Conservation (phyloP, 768 basidiomycete species). For the Coprinopsis cinerea region DNA sequence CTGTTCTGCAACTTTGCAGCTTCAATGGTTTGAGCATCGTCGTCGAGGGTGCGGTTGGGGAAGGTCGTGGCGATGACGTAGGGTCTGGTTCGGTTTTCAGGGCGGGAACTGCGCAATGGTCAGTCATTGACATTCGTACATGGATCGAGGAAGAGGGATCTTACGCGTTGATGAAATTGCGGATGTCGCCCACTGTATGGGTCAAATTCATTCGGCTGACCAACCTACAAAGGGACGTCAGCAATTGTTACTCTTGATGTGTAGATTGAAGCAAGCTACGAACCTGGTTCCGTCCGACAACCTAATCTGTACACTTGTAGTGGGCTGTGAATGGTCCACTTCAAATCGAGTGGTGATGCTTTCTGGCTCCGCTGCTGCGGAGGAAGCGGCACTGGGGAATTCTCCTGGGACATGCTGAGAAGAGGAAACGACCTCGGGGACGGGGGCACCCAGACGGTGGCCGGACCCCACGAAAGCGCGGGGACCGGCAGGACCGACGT, state of each 20-base stretch:
- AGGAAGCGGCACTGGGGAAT: conserved; percentile 37
- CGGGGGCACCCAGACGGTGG: conserved; percentile 74
- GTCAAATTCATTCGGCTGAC: conserved; percentile 85
- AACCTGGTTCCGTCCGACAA: conserved; percentile 88
- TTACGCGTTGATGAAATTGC: conserved; percentile 86
- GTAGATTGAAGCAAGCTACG: conserved; percentile 11
- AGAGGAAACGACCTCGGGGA: conserved; percentile 21
- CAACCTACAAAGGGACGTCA: conserved; percentile 39
- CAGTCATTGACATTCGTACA: background rate
- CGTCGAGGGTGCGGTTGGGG: conserved; percentile 69
- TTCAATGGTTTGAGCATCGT: conserved; percentile 61
- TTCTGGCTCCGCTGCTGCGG: conserved; percentile 24
- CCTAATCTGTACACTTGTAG: conserved; percentile 86
- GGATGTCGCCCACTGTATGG: conserved; percentile 81
- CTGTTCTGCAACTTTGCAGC: conserved; percentile 71
- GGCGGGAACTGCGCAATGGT: conserved; percentile 48
- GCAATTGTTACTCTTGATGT: conserved; percentile 1
- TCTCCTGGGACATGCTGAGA: conserved; percentile 49
- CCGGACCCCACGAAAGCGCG: conserved; percentile 67
- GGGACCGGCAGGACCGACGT: conserved; percentile 49
- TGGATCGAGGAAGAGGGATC: conserved; percentile 25
- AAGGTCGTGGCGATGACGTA: conserved; percentile 89
- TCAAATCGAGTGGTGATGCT: conserved; percentile 56
- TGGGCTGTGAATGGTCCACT: conserved; percentile 77
- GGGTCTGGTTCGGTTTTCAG: conserved; percentile 51